Base-by-base conservation (phyloP, 75 land plant genomes). In the Pinus taeda region DNA sequence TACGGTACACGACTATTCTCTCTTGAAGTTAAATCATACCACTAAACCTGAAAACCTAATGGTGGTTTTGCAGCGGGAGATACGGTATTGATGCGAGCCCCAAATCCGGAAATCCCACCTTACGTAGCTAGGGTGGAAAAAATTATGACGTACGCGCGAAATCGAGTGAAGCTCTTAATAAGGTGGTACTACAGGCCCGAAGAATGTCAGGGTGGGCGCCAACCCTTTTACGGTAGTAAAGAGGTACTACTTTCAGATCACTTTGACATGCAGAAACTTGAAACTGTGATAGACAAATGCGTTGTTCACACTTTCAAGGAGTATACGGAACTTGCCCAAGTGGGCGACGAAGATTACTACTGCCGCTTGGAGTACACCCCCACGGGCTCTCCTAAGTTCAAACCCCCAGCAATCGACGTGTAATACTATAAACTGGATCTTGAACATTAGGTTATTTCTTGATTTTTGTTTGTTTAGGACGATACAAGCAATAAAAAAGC, bases 141-240 rank as follows among this genome's bases (percentile, higher is more conserved):
- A 57, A 81, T 84, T 3, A 78, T 80, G 71, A 74, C 60, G 0
- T 84, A 81, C 26, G 62, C 62, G 49, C 73, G 62, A 58, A 74
- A 61, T 33, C 72, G 72, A 45, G 81, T 71, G 24, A 82, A 79
- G 81, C 59, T 78, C n/a, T 3, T 24, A 12, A 76, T 78, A 20
- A 67, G 83, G 45, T 82, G 83, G 83, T 82, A 78, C 66, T 82
- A 82, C 64, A 56, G 81, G 59, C 81, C 81, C 6, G 81, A 82
- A 70, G 83, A 82, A 21, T 78, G 81, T 26, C 42, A 74, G 15
- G 75, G 80, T 62, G 74, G 33, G 73, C 29, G 81, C 13, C 56
- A 45, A 15, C 81, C 74, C 4, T 79, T 79, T 37, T 66, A 79
- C 69, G 81, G 79, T 3, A 18, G 0, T 42, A 78, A 78, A 75